Conservation (phyloP, 108 stramenopile genomes). For the Asterionellopsis glacialis region DNA sequence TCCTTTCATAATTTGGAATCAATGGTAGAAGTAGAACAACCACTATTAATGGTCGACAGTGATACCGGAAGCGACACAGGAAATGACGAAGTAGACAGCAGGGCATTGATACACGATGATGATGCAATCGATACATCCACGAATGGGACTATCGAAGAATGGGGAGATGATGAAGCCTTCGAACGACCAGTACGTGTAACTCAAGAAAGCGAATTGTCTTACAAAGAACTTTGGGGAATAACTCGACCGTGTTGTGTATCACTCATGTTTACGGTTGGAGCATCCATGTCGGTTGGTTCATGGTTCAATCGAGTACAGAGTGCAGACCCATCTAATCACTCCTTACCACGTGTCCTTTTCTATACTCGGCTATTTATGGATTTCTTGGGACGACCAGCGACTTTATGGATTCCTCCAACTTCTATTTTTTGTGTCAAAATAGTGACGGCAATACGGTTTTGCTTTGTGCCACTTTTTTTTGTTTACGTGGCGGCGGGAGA, state of each 20-base stretch:
- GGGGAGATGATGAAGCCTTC: no score
- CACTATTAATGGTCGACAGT: not conserved
- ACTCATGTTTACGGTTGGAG: slow-evolving; percentile 21
- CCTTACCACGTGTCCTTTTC: slow-evolving; percentile 32
- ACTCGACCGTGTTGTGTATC: slow-evolving; percentile 12
- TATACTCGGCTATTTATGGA: slow-evolving; percentile 30
- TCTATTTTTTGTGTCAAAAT: not conserved
- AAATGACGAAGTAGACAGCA: not conserved
- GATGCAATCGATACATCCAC: no score
- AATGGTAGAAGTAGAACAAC: not conserved
- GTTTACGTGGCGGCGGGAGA: slow-evolving; percentile 7
- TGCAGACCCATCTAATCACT: slow-evolving; percentile 8
- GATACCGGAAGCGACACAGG: not conserved
- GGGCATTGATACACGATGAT: no score
- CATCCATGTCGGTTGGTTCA: slow-evolving; percentile 37
- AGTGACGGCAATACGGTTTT: slow-evolving; percentile 11
- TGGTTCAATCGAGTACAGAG: slow-evolving; percentile 40
- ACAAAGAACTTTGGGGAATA: slow-evolving; percentile 11
- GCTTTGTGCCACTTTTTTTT: slow-evolving; percentile 29
- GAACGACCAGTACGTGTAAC: not conserved
- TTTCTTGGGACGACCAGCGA: slow-evolving; percentile 28
- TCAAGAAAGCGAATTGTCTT: slow-evolving; percentile 9
- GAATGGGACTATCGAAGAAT: not conserved
- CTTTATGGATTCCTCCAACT: slow-evolving; percentile 11
- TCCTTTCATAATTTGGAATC: not conserved